Percentiles rank a stretch among this genome's conserved stretches.
phyloP scores from a whole-genome alignment of 768 basidiomycete genomes.

The Tylopilus vinaceipallidus region DNA sequence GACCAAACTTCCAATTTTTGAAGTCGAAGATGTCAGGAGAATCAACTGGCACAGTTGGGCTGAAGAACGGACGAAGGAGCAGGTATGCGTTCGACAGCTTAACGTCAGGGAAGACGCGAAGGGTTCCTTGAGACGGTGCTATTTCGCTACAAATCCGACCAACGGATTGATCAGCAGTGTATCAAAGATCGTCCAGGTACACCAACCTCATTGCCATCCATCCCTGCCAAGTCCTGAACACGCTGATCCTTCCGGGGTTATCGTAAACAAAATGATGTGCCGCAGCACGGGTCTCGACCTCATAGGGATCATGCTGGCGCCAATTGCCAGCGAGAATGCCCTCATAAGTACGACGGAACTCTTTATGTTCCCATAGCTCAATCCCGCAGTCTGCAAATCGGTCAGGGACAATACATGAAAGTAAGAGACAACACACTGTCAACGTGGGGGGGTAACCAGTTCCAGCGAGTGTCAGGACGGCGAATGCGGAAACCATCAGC shows the following conservation, averaged over 20 bases:
- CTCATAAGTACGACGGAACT: too few species aligned
- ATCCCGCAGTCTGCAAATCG: slow-evolving; percentile 71
- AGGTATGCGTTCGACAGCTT: slow-evolving; percentile 68
- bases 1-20: slow-evolving; percentile 55
- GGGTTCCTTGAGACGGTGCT: slow-evolving; percentile 68
- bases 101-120: too few species aligned
- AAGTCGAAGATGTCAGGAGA: slow-evolving; percentile 43
- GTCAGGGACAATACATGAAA: not conserved
- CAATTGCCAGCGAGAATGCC: too few species aligned
- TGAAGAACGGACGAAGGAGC: too few species aligned
- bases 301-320: too few species aligned
- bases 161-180: not conserved
- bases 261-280: slow-evolving; percentile 62
- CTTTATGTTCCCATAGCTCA: slow-evolving; percentile 71
- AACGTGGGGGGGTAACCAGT: slow-evolving; percentile 46
- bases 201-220: slow-evolving; percentile 67
- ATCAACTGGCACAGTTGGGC: slow-evolving; percentile 38
- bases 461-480: slow-evolving; percentile 59
- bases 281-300: slow-evolving; percentile 51
- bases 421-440: slow-evolving; percentile 41
- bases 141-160: slow-evolving; percentile 45
- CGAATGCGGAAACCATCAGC: slow-evolving; percentile 75
- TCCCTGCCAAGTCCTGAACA: slow-evolving; percentile 68
- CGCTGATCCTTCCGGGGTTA: slow-evolving; percentile 45
- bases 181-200: not conserved